These are phyloP conservation scores for Candida loeiensis DNA, from an alignment of 805 yeast genomes.

Conservation along the genomic window DNA sequence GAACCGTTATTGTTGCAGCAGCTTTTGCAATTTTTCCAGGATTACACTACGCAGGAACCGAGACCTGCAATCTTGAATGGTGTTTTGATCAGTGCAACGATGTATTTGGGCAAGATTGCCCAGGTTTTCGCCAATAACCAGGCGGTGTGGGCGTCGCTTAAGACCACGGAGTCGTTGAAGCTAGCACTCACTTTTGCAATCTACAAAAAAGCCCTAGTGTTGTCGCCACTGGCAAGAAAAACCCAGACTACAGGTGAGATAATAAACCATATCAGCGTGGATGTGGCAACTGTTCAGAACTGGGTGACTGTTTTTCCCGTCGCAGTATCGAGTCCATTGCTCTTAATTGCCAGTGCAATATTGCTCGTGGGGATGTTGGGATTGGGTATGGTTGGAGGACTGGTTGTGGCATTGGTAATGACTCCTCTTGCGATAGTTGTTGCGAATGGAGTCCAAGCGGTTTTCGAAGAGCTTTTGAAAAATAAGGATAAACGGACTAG, in stretches of 20 bases:
- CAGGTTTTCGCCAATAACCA: conserved; percentile 24
- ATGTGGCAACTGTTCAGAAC: conserved; percentile 17
- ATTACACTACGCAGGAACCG: conserved; percentile 9
- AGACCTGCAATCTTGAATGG: conserved; percentile 28
- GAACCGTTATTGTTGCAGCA: conserved; percentile 30
- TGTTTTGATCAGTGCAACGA: conserved; percentile 19
- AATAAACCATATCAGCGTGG: conserved; percentile 31
- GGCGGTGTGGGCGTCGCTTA: conserved; percentile 13
- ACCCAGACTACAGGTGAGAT: conserved; percentile 33
- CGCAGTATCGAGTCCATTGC: conserved; percentile 22
- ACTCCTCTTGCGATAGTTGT: conserved; percentile 30
- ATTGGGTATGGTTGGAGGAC: conserved; percentile 34
- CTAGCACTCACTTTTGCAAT: conserved; percentile 23
- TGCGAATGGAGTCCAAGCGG: conserved; percentile 22
- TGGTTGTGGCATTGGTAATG: conserved; percentile 27
- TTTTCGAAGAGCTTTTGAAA: conserved; percentile 28
- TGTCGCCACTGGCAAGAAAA: conserved; percentile 31
- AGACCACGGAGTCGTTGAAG: conserved; percentile 15
- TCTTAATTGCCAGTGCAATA: conserved; percentile 23
- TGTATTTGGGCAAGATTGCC: conserved; percentile 23
- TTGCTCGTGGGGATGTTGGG: conserved; percentile 35
- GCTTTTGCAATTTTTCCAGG: conserved; percentile 26
- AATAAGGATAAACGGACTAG: conserved; percentile 36
- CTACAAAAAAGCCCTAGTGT: conserved; percentile 25
- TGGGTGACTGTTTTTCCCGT: conserved; percentile 18